Percentiles rank a stretch among this genome's conserved stretches.
phyloP scores from a whole-genome alignment of 768 basidiomycete species.

The Pholiota molesta region DNA sequence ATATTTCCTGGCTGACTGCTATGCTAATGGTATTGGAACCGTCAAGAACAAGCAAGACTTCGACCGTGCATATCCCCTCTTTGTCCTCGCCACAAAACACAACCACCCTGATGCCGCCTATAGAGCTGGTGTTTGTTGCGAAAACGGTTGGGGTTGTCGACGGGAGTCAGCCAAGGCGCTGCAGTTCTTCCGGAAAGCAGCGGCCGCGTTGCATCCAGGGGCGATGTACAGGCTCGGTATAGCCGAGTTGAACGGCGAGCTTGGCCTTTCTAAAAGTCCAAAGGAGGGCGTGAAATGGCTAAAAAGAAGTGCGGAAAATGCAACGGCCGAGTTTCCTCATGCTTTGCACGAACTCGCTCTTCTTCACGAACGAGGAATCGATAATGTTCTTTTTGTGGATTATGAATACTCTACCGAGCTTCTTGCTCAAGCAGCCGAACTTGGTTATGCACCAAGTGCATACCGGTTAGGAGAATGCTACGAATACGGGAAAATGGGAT shows the following conservation, averaged over 20 bases:
- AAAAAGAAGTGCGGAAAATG: conserved; percentile 93
- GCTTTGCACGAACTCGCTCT: conserved; percentile 94
- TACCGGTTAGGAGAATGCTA: conserved; percentile 97
- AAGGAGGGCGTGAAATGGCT: conserved; percentile 99
- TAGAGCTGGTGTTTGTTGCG: conserved; percentile 95
- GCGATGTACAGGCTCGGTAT: conserved; percentile 97
- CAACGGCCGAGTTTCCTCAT: conserved; percentile 94
- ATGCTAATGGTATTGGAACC: conserved; percentile 97
- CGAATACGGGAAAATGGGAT: conserved; percentile 98
- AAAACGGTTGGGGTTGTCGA: conserved; percentile 98
- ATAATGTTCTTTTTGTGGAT: conserved; percentile 97
- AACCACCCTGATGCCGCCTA: conserved; percentile 95
- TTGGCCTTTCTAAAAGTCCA: conserved; percentile 82
- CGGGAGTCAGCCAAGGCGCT: conserved; percentile 91
- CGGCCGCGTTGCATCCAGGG: conserved; percentile 87
- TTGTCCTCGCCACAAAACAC: conserved; percentile 95
- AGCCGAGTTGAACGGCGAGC: conserved; percentile 94
- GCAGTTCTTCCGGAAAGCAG: conserved; percentile 93
- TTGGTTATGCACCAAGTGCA: conserved; percentile 96
- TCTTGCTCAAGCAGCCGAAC: conserved; percentile 91
- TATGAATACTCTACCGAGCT: conserved; percentile 94
- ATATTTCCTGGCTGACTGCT: conserved; percentile 98
- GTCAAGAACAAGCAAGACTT: conserved; percentile 91
- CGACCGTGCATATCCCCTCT: conserved; percentile 94
- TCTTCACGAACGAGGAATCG: conserved; percentile 95